Evolutionary conservation across 768 basidiomycete species (phyloP), one percentile per base, ranked within the genome.

Genomic region (Suillus cothurnatus): DNA sequence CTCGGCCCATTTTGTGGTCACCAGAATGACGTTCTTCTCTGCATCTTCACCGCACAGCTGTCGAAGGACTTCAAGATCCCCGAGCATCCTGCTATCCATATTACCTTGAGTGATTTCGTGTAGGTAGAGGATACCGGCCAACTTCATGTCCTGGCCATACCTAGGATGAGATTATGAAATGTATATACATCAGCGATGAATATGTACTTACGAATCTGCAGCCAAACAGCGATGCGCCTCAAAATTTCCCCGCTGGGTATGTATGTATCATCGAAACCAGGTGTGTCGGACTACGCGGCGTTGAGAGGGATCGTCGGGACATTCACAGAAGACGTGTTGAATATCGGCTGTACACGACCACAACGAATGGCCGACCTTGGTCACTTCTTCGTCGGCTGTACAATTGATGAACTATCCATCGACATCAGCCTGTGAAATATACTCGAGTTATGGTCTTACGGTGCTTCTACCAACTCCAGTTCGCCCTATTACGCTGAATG

Each of bases 1-100:
- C 19, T 66, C 68, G 59, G 73, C 73, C 79, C 78, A 80, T 73
- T 77, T 78, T 12, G 79, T 78, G 1, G 79, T 77, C n/a, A 72
- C 72, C 6, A 80, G 68, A 31, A 77, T 63, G 6, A 79, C 73
- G 43, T 77, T 73, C 32, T 67, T 66, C 32, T 72, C 61, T 69
- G 77, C 49, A 74, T 66, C 36, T 71, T 70, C 4, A 68, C 74
- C 70, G 36, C 70, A 71, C n/a, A 71, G 45, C 38, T 31, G 57
- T 28, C 50, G 57, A 64, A 80, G 79, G 72, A 78, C 73, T 15
- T 65, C 64, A 26, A 78, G 68, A 65, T 78, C 78, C 19, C 66
- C 74, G 17, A 65, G 65, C 3, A 73, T 68, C 4, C 72, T 66
- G 19, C 76, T 78, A 2, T 67, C 67, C 73, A 79, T 75, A 5